Conservation (phyloP, 441 rosid species). For the Arabidopsis lyrata region DNA sequence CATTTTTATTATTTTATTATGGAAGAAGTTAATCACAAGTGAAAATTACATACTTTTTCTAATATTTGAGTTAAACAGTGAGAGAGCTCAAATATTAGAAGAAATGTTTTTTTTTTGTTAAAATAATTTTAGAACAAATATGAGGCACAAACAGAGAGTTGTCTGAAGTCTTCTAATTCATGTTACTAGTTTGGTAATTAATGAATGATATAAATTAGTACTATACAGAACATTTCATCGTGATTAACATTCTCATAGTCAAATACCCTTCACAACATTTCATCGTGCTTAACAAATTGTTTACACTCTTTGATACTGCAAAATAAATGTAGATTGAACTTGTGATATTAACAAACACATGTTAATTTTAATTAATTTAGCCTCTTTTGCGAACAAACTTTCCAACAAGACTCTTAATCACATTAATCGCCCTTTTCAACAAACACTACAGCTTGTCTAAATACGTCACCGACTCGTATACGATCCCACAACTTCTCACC, state of each 20-base stretch:
- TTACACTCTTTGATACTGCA: not conserved
- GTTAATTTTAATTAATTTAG: no score
- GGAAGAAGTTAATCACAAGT: no score
- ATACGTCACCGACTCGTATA: slow-evolving; percentile 14
- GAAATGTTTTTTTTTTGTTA: no score
- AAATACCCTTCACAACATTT: not conserved
- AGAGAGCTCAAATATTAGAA: no score
- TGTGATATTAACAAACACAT: not conserved
- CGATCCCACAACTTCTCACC: slow-evolving; percentile 30
- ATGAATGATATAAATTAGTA: not conserved
- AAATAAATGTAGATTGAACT: not conserved
- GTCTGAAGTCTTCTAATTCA: not conserved
- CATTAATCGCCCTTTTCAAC: slow-evolving; percentile 23
- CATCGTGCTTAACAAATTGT: no score
- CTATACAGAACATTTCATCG: not conserved
- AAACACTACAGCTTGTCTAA: slow-evolving; percentile 24
- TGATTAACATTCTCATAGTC: not conserved
- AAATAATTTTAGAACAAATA: no score
- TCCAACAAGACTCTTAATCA: slow-evolving; percentile 18
- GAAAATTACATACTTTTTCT: no score
- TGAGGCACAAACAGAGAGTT: not conserved
- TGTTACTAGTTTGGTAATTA: not conserved
- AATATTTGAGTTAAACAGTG: no score
- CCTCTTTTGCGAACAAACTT: slow-evolving; percentile 9
- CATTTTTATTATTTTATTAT: not conserved